phyloP scores from a whole-genome alignment of 2,329 filamentous ascomycete genomes.

The Alternaria solani region DNA sequence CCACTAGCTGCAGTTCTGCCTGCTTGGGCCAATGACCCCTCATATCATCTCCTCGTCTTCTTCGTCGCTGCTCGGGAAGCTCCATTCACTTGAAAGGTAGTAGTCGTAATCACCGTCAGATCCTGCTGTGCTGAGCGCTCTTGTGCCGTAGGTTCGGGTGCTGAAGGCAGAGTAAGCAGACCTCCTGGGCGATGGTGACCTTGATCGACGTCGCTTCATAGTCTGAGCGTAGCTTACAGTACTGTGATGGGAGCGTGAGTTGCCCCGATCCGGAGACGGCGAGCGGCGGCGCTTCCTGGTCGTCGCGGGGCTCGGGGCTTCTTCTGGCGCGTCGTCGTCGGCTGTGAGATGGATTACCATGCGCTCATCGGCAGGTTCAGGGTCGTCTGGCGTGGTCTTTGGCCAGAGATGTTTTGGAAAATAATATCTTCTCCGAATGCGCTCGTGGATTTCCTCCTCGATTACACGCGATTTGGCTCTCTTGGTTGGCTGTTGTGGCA shows the following conservation, averaged over 20 bases:
- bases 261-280: background rate
- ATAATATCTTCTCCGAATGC: constrained; percentile 14
- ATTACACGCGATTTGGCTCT: constrained; percentile 4
- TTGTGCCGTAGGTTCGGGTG: background rate
- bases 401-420: background rate
- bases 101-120: constrained; percentile 7
- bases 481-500: constrained; percentile 3
- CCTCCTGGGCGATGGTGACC: background rate
- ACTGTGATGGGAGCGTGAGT: background rate
- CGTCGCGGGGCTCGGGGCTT: background rate
- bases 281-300: constrained; percentile 8
- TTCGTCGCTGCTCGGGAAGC: constrained; percentile 11
- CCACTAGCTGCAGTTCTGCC: background rate
- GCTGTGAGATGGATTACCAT: background rate
- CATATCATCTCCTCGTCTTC: background rate
- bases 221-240: constrained; percentile 1
- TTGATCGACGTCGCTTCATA: constrained; percentile 9
- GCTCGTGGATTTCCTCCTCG: constrained; percentile 11
- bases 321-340: background rate
- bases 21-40: background rate
- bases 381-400: background rate
- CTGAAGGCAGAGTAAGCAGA: background rate
- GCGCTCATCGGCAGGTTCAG: background rate
- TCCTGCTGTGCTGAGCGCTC: background rate
- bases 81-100: constrained; percentile 19